Evolutionary conservation across 768 basidiomycete species (phyloP).

Genomic region (Boletus vermiculosoides): DNA sequence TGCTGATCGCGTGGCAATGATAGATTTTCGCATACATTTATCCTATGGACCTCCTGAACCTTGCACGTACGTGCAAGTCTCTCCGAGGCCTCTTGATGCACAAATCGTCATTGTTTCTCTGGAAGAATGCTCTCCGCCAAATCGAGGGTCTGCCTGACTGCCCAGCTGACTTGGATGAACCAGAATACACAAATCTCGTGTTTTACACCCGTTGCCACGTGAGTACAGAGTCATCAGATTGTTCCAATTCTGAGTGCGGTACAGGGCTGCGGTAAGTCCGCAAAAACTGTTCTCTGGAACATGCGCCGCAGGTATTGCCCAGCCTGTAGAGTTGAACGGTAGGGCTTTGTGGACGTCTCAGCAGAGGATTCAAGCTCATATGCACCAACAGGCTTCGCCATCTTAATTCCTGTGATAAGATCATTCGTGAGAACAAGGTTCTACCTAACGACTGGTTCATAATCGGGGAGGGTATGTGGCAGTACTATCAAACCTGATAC

Average conservation of each 20-base stretch:
- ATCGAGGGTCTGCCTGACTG: constrained; percentile 42
- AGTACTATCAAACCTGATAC: background rate
- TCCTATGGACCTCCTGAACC: constrained; percentile 33
- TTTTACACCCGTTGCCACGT: constrained; percentile 32
- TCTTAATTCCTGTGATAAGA: background rate
- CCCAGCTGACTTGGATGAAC: constrained; percentile 45
- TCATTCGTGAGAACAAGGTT: background rate
- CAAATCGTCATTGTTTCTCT: constrained; percentile 27
- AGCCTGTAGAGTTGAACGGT: constrained; percentile 12
- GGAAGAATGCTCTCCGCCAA: constrained; percentile 30
- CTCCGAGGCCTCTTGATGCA: constrained; percentile 41
- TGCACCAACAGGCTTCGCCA: background rate
- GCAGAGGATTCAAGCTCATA: background rate
- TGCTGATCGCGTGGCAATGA: background rate
- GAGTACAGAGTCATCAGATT: background rate
- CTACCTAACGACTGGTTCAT: constrained; percentile 1
- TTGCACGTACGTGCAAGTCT: constrained; percentile 42
- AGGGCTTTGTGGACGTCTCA: background rate
- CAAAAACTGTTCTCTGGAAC: constrained; percentile 13
- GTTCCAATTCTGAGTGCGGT: background rate
- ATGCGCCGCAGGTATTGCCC: constrained; percentile 21
- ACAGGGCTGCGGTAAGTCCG: constrained; percentile 12
- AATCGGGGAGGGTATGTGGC: constrained; percentile 7
- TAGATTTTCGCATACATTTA: constrained; percentile 43
- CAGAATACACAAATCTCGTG: constrained; percentile 44